Evolutionary conservation across 148 eudicot species (phyloP).

Genomic region (Simmondsia chinensis): DNA sequence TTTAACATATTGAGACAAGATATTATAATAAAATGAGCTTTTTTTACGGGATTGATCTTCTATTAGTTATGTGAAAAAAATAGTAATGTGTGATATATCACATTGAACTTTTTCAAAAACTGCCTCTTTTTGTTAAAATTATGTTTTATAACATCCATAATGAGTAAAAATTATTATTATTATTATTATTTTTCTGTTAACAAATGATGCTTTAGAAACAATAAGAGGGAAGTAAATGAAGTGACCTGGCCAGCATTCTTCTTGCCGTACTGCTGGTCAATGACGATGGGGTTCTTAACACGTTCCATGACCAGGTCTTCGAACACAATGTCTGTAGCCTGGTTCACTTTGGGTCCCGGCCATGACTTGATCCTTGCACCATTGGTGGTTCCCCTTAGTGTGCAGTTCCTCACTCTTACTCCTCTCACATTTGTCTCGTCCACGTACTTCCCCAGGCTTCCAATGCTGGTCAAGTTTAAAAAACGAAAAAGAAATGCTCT

Average conservation of each 20-base stretch:
- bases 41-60: too few relatives aligned
- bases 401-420: slow-evolving; percentile 24
- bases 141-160: too few relatives aligned
- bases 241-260: background rate
- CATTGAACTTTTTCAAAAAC: too few relatives aligned
- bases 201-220: too few relatives aligned
- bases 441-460: slow-evolving; percentile 31
- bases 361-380: slow-evolving; percentile 39
- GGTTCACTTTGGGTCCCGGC: slow-evolving; percentile 21
- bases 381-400: slow-evolving; percentile 22
- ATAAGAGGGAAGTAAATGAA: too few relatives aligned
- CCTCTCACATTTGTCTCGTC: slow-evolving; percentile 10
- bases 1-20: too few relatives aligned
- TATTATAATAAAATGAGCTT: too few relatives aligned
- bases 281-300: slow-evolving; percentile 31
- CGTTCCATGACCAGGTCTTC: slow-evolving; percentile 29
- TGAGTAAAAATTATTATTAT: too few relatives aligned
- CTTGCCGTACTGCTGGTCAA: slow-evolving; percentile 27
- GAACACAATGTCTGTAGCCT: slow-evolving; percentile 21
- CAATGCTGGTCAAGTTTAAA: slow-evolving; percentile 22
- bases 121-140: too few relatives aligned
- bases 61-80: too few relatives aligned
- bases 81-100: too few relatives aligned
- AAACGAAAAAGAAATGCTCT: background rate
- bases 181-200: too few relatives aligned